Base-by-base conservation (phyloP, 176 grass and related monocot genomes). In the Neostapfia colusana region DNA sequence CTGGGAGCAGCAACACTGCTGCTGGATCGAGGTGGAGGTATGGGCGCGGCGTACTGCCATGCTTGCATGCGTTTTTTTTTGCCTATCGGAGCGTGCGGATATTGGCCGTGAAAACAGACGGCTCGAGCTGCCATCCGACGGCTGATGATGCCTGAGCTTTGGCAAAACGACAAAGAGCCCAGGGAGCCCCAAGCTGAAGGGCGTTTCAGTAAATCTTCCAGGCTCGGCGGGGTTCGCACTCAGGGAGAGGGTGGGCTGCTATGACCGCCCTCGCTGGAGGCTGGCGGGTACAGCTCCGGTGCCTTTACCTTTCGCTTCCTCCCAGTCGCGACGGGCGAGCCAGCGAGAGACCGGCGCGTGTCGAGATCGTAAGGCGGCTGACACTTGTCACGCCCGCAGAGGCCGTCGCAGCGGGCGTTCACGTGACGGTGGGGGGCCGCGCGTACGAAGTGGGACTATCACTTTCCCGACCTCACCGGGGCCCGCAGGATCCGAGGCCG, bases 291-390 rank as follows among this genome's bases (percentile, higher is more conserved):
- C 54, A 27, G 27, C 40, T 51, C 49, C 44, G 39, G 53, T 16
- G 80, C 4, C 70, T 58, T 25, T 21, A 15, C 8, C 70, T 55
- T 71, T 75, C 5, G 8, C 7, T 28, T n/a, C 41, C 51, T 35
- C 73, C 35, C 51, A 76, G 76, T 91, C 75, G 89, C 77, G 81
- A 85, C 77, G 72, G 62, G 65, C 6, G 16, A 26, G 13, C 44
- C 74, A 76, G 60, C 25, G 41, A 13, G 20, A 31, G 10, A 0
- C 14, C 26, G 81, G 42, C 84, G 79, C 75, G 74, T 84, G 90
- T 56, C 71, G 13, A 2, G 13, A 6, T 20, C 37, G 9, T 5
- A 9, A 23, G 4, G 16, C 4, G 15, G 40, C 1, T 3, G 72
- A 70, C 79, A 76, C 58, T 24, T 82, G 85, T 43, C 75, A n/a